Percentiles rank a stretch among this genome's conserved stretches.
Conservation (phyloP, 2,329 filamentous ascomycete genomes). For the Anthostomella pinea region DNA sequence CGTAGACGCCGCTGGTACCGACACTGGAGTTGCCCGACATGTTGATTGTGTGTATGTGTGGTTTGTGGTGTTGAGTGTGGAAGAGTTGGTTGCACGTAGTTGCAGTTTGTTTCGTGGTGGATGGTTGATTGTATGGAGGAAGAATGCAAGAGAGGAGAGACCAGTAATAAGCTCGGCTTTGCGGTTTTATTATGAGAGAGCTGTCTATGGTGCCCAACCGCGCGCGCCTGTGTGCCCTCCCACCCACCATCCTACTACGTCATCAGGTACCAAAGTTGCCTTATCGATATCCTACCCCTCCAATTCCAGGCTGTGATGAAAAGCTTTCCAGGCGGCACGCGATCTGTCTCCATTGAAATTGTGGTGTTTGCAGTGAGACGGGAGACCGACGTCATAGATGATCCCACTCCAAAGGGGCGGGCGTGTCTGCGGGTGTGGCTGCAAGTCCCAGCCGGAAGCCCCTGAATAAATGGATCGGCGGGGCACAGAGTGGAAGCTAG, state of each 20-base stretch:
- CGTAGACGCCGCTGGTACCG: constrained; percentile 64
- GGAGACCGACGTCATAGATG: constrained; percentile 19
- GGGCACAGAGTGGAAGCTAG: too few species aligned
- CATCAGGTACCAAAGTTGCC: constrained; percentile 12
- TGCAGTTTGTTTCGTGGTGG: not conserved
- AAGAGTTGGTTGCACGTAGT: not conserved
- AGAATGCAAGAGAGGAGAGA: too few species aligned
- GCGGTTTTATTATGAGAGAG: constrained; percentile 11
- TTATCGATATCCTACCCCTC: constrained; percentile 12
- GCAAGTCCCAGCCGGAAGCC: too few species aligned
- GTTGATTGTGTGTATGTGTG: constrained; percentile 11
- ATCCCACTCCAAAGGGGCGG: constrained; percentile 2
- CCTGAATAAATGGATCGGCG: too few species aligned
- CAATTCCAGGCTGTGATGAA: not conserved
- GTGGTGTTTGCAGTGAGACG: constrained; percentile 7
- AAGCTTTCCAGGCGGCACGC: too few species aligned
- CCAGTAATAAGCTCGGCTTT: constrained; percentile 6
- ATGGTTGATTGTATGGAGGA: not conserved
- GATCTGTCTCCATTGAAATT: not conserved
- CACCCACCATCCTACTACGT: constrained; percentile 13
- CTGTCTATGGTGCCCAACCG: too few species aligned
- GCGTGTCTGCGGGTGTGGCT: not conserved
- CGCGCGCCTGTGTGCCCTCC: too few species aligned
- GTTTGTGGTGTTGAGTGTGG: constrained; percentile 2
- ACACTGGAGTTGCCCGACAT: constrained; percentile 58